Evolutionary conservation across 2,329 filamentous ascomycete species (phyloP), one percentile per base, ranked within the genome.

Genomic region (Chrysoporthe austroafricana): DNA sequence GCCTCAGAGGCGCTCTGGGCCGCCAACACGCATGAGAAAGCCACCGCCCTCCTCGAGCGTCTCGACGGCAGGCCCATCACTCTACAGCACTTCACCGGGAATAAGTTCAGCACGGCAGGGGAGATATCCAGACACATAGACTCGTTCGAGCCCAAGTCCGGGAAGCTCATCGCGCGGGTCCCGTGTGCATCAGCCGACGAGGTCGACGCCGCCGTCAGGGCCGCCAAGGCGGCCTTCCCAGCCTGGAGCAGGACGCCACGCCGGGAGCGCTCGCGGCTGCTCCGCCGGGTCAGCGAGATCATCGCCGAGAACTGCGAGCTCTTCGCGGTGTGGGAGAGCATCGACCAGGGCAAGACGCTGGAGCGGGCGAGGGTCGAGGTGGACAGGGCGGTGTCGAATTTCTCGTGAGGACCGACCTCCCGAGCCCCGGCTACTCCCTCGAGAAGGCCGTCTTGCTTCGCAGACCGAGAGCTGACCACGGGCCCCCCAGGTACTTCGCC

Each of bases 281-380:
- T 77, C 34, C 72, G 72, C 50, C 70, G 71, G 6, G 59, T 77
- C 21, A 73, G 72, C 56, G 70, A 75, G 34, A 60, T 76, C 44
- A 72, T 77, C 48, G 71, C 72, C 54, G 71, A 75, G 43, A 71
- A 77, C 32, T 72, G 73, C 3, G 76, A 78, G 64, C 66, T 76
- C 6, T 75, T 78, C 59, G 76, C 76, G 1, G 73, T 77, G 1
- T 78, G 76, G 76, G 76, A 78, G 67, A 77, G 76, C 69, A 75
- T 77, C 36, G 76, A 78, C 65, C 76, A 78, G 66, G 76, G 76
- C 11, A 78, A 78, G 71, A 77, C 75, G 48, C 66, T 78, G 26
- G 74, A 73, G 39, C 69, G 76, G 32, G 76, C 76, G 2, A 71
- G 76, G 44, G 64, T 77, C 21, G 76, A 78, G 67, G 73, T 77